These are phyloP conservation scores for Papiliotrema nemorosa DNA, from an alignment of 1,284 basidiomycete species.

Conservation along the genomic window DNA sequence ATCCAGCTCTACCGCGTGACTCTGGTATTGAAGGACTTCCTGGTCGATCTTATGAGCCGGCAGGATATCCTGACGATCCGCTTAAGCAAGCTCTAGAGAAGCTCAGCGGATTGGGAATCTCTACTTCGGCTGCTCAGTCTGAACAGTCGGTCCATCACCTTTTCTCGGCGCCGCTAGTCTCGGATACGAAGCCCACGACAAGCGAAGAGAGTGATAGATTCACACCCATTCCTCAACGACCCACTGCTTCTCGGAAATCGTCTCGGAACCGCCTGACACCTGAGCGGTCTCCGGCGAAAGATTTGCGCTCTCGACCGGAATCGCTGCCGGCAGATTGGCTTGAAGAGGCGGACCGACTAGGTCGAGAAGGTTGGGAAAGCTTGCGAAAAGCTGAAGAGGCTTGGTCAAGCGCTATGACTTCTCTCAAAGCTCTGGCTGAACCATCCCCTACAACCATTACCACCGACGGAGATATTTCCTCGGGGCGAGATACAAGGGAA, in stretches of 20 bases:
- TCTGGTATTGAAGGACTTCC: background rate
- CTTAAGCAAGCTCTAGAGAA: background rate
- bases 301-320: background rate
- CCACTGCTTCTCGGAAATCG: background rate
- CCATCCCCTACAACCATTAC: background rate
- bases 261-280: background rate
- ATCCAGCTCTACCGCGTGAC: background rate
- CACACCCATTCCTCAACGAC: background rate
- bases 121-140: too few relatives aligned
- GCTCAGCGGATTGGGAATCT: background rate
- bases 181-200: background rate
- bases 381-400: slow-evolving; percentile 16
- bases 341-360: slow-evolving; percentile 12
- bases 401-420: slow-evolving; percentile 15
- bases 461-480: too few relatives aligned
- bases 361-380: slow-evolving; percentile 13
- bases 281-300: background rate
- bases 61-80: background rate
- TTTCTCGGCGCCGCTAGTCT: background rate
- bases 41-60: background rate
- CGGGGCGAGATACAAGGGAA: too few relatives aligned
- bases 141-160: too few relatives aligned
- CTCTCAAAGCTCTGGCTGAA: background rate
- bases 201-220: background rate
- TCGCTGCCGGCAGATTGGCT: slow-evolving; percentile 5